phyloP scores from a whole-genome alignment of 768 basidiomycete species.

The Hericium coralloides region DNA sequence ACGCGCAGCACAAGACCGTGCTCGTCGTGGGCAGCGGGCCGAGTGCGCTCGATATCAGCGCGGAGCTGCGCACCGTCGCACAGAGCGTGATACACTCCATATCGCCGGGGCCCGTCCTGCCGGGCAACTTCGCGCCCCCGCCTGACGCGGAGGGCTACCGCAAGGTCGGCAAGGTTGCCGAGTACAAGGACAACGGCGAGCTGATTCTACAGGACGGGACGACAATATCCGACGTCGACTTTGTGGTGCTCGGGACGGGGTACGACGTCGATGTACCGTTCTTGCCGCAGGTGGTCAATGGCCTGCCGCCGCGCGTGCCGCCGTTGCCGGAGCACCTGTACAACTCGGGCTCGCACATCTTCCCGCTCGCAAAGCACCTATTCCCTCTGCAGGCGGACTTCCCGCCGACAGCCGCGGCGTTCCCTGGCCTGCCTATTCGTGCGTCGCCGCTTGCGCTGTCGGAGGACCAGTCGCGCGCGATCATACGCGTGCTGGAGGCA shows the following conservation, averaged over 20 bases:
- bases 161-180: constrained; percentile 30
- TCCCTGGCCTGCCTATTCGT: constrained; percentile 49
- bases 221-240: constrained; percentile 43
- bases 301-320: constrained; percentile 35
- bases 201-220: constrained; percentile 55
- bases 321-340: constrained; percentile 42
- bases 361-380: constrained; percentile 65
- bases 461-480: constrained; percentile 68
- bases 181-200: constrained; percentile 34
- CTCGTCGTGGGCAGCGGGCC: constrained; percentile 46
- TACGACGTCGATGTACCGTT: constrained; percentile 61
- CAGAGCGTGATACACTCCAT: constrained; percentile 49
- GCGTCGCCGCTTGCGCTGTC: constrained; percentile 69
- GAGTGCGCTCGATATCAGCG: constrained; percentile 58
- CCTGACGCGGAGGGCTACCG: constrained; percentile 8
- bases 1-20: constrained; percentile 26
- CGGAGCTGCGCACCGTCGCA: constrained; percentile 42
- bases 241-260: constrained; percentile 70
- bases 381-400: constrained; percentile 48
- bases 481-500: constrained; percentile 44
- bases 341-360: constrained; percentile 60
- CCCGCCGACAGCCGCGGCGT: constrained; percentile 46
- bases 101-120: constrained; percentile 24
- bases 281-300: constrained; percentile 31
- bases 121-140: constrained; percentile 17